A percentile compares a stretch with the other conserved stretches of the same genome.
Conservation (phyloP, 1,284 basidiomycete genomes). For the Rhodotorula sp. region DNA sequence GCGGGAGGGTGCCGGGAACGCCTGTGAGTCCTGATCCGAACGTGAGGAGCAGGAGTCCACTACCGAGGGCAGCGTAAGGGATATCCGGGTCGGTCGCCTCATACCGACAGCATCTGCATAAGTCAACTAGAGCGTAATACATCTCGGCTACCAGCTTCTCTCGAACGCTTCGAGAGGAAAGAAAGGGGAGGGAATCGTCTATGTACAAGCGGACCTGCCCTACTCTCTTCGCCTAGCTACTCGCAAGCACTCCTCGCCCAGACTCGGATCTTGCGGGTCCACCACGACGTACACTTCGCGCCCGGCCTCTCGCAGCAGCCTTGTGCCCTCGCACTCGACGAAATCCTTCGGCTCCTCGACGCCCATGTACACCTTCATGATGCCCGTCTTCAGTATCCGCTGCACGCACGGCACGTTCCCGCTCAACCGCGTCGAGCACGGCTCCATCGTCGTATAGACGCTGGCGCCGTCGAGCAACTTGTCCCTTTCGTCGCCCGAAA, state of each 20-base stretch:
- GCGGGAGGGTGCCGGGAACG: not conserved
- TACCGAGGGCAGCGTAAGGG: not conserved
- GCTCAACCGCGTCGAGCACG: conserved; percentile 86
- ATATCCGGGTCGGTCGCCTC: too few species aligned
- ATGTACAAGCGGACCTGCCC: not conserved
- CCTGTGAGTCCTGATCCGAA: not conserved
- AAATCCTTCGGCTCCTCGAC: conserved; percentile 93
- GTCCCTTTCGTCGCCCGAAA: not conserved
- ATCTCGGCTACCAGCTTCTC: too few species aligned
- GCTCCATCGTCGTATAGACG: conserved; percentile 95
- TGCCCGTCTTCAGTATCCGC: conserved; percentile 70
- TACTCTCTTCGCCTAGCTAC: conserved; percentile 29
- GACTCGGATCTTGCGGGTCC: conserved; percentile 51
- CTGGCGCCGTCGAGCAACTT: conserved; percentile 60
- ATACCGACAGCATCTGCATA: too few species aligned
- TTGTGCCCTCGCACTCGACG: conserved; percentile 85
- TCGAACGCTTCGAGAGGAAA: too few species aligned
- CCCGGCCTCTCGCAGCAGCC: conserved; percentile 69
- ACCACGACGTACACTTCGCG: conserved; percentile 71
- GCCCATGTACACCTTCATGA: conserved; percentile 81
- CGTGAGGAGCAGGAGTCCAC: conserved; percentile 3
- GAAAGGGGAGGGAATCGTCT: not conserved
- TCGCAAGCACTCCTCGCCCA: conserved; percentile 66
- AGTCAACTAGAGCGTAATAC: too few species aligned
- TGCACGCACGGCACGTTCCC: conserved; percentile 84